Conservation (phyloP, 441 rosid species). For the Gossypium schwendimanii region DNA sequence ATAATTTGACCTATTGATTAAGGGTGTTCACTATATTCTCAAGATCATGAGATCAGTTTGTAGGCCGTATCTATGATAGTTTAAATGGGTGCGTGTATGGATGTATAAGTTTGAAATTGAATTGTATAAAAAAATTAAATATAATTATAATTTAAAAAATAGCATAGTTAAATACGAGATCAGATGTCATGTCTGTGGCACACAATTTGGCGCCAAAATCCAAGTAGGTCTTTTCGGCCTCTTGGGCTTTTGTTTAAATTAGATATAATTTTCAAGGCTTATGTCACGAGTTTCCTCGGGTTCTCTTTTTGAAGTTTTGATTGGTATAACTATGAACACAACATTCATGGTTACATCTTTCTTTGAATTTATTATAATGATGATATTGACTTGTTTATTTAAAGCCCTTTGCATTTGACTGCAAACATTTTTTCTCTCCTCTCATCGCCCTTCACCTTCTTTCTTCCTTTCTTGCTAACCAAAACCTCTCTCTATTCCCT, state of each 20-base stretch:
- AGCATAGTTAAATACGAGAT: neutral
- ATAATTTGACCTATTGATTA: too few species aligned
- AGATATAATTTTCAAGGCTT: neutral
- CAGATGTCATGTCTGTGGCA: neutral
- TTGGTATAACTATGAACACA: constrained; percentile 4
- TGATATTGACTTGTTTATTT: neutral
- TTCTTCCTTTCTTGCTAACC: constrained; percentile 10
- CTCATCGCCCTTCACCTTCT: neutral
- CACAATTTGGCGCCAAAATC: constrained; percentile 23
- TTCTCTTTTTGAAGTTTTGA: constrained; percentile 31
- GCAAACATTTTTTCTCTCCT: neutral
- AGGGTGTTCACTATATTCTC: too few species aligned
- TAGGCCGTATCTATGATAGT: too few species aligned
- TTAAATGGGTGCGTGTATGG: too few species aligned
- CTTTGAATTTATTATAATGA: neutral
- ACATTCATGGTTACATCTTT: constrained; percentile 15
- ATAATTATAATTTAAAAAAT: neutral
- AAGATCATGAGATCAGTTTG: too few species aligned
- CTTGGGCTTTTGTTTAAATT: neutral
- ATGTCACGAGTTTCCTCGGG: constrained; percentile 63
- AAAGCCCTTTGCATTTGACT: constrained; percentile 2
- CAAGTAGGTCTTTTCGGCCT: constrained; percentile 23
- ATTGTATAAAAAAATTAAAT: neutral
- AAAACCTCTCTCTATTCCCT: neutral
- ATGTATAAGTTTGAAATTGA: too few species aligned